Evolutionary conservation across 306 rosid genomes (phyloP).

Genomic region (Rosa rugosa): DNA sequence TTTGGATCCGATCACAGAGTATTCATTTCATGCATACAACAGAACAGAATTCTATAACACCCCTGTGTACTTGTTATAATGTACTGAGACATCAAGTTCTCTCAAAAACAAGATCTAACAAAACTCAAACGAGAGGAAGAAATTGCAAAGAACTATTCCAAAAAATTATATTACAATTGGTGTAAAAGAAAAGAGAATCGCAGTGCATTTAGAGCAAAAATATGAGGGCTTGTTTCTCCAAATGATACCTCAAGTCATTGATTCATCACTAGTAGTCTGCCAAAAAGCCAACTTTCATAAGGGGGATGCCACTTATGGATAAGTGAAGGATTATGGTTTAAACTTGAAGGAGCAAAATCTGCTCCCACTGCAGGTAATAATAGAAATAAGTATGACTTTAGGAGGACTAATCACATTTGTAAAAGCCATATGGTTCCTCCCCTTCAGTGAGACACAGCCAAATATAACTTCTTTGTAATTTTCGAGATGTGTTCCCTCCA

Average conservation of each 20-base stretch:
- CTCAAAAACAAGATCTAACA: not conserved
- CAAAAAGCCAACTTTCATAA: not conserved
- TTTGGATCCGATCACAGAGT: not conserved
- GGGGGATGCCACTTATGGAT: not conserved
- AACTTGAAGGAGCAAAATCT: not conserved
- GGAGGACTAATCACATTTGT: too few species aligned
- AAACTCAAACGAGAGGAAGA: too few species aligned
- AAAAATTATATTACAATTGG: too few species aligned
- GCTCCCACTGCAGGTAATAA: not conserved
- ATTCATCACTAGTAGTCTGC: too few species aligned
- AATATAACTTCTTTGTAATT: not conserved
- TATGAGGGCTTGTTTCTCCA: too few species aligned
- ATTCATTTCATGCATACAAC: not conserved
- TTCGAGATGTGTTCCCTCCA: not conserved
- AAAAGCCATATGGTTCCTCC: slow-evolving; percentile 49
- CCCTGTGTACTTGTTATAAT: not conserved
- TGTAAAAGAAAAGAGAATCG: too few species aligned
- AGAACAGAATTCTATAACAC: not conserved
- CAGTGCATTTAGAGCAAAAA: too few species aligned
- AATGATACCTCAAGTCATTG: too few species aligned
- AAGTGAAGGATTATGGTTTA: not conserved
- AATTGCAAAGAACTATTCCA: too few species aligned
- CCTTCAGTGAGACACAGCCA: not conserved
- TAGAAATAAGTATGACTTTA: too few species aligned
- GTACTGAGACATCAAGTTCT: not conserved